Evolutionary conservation across 2,329 filamentous ascomycete genomes (phyloP).

Genomic region (Hypoxylon sp.): DNA sequence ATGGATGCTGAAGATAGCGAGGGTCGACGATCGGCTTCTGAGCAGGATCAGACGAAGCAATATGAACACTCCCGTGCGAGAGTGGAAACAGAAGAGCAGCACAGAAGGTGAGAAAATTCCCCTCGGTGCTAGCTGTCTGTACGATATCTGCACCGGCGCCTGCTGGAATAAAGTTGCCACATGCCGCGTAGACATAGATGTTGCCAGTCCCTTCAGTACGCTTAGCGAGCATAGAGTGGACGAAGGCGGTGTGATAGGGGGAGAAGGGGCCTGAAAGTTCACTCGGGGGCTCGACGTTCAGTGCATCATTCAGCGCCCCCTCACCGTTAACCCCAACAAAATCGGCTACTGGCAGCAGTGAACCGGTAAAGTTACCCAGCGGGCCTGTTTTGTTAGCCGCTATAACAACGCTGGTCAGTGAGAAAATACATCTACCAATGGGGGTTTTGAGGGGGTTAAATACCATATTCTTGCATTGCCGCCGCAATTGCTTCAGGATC

Average conservation of each 20-base stretch:
- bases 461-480: constrained; percentile 1
- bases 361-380: background rate
- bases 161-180: background rate
- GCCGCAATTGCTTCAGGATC: background rate
- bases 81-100: background rate
- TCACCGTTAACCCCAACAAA: background rate
- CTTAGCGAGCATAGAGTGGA: constrained; percentile 1
- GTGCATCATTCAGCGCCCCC: background rate
- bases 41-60: background rate
- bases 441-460: background rate
- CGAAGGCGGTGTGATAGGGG: background rate
- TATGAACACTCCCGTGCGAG: constrained; percentile 5
- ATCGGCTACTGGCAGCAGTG: constrained; percentile 2
- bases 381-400: background rate
- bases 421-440: background rate
- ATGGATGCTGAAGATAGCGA: background rate
- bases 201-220: background rate
- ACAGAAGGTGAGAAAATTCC: background rate
- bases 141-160: background rate
- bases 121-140: background rate
- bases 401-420: background rate
- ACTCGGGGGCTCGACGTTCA: background rate
- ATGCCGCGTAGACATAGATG: background rate
- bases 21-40: background rate
- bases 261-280: background rate